Evolutionary conservation across 345 rosid species (phyloP).

Genomic region (Eucalyptus viminalis): DNA sequence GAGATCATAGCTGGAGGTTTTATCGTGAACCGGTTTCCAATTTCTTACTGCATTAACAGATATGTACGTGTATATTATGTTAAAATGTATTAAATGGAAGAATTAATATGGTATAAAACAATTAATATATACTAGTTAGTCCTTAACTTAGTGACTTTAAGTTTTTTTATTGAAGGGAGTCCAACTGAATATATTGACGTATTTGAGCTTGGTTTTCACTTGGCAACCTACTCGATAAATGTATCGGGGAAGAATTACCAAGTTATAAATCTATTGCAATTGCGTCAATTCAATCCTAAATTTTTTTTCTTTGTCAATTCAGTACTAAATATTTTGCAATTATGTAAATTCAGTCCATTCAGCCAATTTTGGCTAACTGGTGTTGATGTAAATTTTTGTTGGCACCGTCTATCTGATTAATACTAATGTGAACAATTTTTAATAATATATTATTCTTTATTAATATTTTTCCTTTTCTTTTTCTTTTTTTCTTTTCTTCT

Average conservation of each 20-base stretch:
- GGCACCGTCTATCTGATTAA: fast-evolving
- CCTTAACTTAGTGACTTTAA: not conserved
- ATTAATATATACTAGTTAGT: not conserved
- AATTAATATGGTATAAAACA: fast-evolving
- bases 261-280: fast-evolving
- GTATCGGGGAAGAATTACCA: not conserved
- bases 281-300: not conserved
- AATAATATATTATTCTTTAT: too few species aligned
- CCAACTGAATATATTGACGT: not conserved
- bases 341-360: fast-evolving
- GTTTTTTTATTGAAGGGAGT: not conserved
- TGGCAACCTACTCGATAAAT: fast-evolving
- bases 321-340: fast-evolving
- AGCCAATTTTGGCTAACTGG: fast-evolving
- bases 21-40: not conserved
- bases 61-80: not conserved
- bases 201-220: not conserved
- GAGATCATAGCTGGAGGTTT: not conserved
- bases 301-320: not conserved
- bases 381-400: fast-evolving
- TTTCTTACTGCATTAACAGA: not conserved
- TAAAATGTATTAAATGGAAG: not conserved
- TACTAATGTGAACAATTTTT: not conserved
- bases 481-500: too few species aligned
- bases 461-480: too few species aligned